phyloP scores from a whole-genome alignment of 2,329 filamentous ascomycete species.

The Cladosporium sp. region DNA sequence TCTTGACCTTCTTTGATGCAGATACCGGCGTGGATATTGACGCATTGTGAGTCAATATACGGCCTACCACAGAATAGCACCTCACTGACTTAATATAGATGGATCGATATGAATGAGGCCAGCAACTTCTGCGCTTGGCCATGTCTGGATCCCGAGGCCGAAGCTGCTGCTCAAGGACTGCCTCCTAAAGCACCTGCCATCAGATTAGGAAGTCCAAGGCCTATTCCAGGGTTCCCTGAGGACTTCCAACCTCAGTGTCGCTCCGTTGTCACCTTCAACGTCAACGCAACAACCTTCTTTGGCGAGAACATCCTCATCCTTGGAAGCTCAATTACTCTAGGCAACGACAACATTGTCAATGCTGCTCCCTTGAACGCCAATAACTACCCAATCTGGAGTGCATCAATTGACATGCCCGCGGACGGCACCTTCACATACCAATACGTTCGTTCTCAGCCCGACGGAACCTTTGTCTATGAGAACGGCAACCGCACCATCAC shows the following conservation, averaged over 20 bases:
- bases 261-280: conserved; percentile 30
- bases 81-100: conserved; percentile 23
- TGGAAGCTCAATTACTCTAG: conserved; percentile 30
- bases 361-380: conserved; percentile 27
- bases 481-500: conserved; percentile 28
- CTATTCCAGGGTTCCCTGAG: conserved; percentile 64
- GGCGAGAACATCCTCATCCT: conserved; percentile 34
- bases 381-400: conserved; percentile 34
- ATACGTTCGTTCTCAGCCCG: conserved; percentile 29
- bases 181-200: conserved; percentile 62
- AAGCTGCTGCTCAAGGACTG: conserved; percentile 39
- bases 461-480: conserved; percentile 32
- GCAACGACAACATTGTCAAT: conserved; percentile 23
- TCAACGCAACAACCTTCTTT: conserved; percentile 30
- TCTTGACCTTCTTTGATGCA: conserved; percentile 60
- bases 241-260: conserved; percentile 58
- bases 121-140: conserved; percentile 50
- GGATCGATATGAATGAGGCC: conserved; percentile 66
- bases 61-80: conserved; percentile 20
- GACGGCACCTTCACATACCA: conserved; percentile 29
- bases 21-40: conserved; percentile 69
- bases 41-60: conserved; percentile 52
- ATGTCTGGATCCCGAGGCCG: conserved; percentile 33
- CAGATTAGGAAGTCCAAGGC: conserved; percentile 55
- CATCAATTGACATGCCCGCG: conserved; percentile 29